Conservation (phyloP, 768 basidiomycete species). For the Termitomyces sp. region DNA sequence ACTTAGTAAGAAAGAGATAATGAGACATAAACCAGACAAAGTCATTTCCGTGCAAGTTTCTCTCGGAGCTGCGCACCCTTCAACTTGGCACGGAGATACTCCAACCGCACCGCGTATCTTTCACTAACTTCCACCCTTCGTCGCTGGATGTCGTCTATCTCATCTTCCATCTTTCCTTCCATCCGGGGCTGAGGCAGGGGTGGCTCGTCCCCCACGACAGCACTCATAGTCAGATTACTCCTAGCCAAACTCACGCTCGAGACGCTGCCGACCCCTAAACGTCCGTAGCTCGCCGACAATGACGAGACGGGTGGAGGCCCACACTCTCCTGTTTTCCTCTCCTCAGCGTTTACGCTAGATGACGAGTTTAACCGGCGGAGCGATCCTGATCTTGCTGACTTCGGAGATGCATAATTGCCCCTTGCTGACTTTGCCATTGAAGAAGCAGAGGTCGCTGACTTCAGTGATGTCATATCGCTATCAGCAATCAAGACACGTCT, state of each 20-base stretch:
- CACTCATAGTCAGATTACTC: constrained; percentile 47
- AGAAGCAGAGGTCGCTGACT: constrained; percentile 42
- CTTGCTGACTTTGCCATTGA: constrained; percentile 41
- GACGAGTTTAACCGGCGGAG: constrained; percentile 52
- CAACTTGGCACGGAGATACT: constrained; percentile 75
- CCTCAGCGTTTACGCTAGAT: constrained; percentile 53
- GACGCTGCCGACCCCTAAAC: constrained; percentile 27
- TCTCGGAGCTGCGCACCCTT: constrained; percentile 83
- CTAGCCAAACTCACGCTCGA: constrained; percentile 46
- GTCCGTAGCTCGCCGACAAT: constrained; percentile 23
- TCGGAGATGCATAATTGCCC: constrained; percentile 19
- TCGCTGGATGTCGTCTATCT: constrained; percentile 64
- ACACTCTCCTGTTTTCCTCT: constrained; percentile 17
- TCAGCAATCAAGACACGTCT: constrained; percentile 34
- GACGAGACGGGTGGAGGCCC: constrained; percentile 31
- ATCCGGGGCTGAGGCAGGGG: constrained; percentile 17
- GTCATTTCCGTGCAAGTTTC: constrained; percentile 62
- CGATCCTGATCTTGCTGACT: constrained; percentile 27
- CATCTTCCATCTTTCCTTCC: constrained; percentile 39
- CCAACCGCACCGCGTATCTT: constrained; percentile 71
- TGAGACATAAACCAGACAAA: constrained; percentile 2
- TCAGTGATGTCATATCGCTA: constrained; percentile 45
- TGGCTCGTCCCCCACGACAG: constrained; percentile 44
- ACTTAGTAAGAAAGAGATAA: constrained; percentile 13
- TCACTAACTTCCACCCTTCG: constrained; percentile 64